A percentile compares a stretch with the other conserved stretches of the same genome.
Conservation (phyloP, 805 yeast species). For the Suhomyces sp. region DNA sequence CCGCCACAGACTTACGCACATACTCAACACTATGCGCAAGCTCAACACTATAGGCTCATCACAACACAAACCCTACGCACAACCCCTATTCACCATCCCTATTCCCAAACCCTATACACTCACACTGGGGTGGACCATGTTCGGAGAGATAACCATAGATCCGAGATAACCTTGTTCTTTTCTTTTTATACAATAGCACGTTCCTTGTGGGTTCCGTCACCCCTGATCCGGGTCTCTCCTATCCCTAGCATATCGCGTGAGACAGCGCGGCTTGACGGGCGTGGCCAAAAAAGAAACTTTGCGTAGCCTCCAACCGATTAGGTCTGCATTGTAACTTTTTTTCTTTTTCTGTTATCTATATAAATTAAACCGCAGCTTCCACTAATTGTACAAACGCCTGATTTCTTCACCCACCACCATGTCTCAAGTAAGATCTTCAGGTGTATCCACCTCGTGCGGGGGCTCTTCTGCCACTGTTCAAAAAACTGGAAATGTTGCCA, state of each 20-base stretch:
- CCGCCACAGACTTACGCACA: background rate
- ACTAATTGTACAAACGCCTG: background rate
- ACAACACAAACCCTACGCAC: background rate
- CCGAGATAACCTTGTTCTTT: background rate
- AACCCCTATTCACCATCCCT: too few relatives aligned
- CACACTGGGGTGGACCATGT: background rate
- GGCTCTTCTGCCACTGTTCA: constrained; percentile 7
- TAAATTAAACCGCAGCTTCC: background rate
- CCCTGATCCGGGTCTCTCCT: background rate
- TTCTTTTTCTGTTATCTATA: background rate
- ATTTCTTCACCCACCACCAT: background rate
- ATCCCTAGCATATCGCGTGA: background rate
- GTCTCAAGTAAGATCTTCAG: constrained; percentile 8
- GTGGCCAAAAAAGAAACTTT: background rate
- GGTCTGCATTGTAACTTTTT: background rate
- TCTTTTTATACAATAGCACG: background rate
- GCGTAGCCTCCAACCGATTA: background rate
- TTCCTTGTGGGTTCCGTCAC: background rate
- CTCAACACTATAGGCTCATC: background rate
- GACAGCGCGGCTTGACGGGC: background rate
- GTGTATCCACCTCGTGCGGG: constrained; percentile 6
- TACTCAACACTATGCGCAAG: background rate
- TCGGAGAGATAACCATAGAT: too few relatives aligned
- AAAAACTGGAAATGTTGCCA: constrained; percentile 14
- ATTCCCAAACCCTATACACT: too few relatives aligned